Evolutionary conservation across 257 asterid species (phyloP), one percentile per base, ranked within the genome.

Genomic region (Plantago elongata): DNA sequence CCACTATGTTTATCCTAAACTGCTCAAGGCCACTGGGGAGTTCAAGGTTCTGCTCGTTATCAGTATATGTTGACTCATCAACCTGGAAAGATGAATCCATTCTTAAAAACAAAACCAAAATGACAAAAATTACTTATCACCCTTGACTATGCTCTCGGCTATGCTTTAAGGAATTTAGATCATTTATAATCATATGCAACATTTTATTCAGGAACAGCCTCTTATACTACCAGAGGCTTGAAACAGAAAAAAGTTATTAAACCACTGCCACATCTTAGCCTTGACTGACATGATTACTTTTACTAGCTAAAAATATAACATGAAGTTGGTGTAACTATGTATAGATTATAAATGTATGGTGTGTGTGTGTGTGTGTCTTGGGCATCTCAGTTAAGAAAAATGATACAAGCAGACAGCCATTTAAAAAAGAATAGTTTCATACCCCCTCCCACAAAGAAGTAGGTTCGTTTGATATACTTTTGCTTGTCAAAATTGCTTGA

Each of bases 1-100:
- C 97, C 73, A 79, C 78, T 78, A 83, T 70, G 65, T 83, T 84
- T 84, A 77, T 74, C 85, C 97, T 84, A 66, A 90, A 83, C 64
- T 87, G 97, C 57, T 69, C 84, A 22, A 90, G 89, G 83, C 84
- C 81, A 75, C 76, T 83, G 61, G 95, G 95, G 69, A 90, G 77
- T 60, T 78, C 89, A 72, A 85, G 68, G 65, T 71, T 73, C 63
- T 73, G 75, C 58, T 87, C 80, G 2, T 74, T 73, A 52, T 76
- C 88, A 59, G 74, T 72, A 62, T 77, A 78, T 30, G 89, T 79
- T 72, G 83, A 69, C 62, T 76, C 84, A 63, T 87, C 90, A 54
- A 90, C 89, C 97, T 90, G 85, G 62, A 69, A 68, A 75, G 57
- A 71, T 3, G 30, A 68, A 11, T 44, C 38, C 63, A 45, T 14